Conservation (phyloP, 1,284 basidiomycete species). For the Cutaneotrichosporon sp. region DNA sequence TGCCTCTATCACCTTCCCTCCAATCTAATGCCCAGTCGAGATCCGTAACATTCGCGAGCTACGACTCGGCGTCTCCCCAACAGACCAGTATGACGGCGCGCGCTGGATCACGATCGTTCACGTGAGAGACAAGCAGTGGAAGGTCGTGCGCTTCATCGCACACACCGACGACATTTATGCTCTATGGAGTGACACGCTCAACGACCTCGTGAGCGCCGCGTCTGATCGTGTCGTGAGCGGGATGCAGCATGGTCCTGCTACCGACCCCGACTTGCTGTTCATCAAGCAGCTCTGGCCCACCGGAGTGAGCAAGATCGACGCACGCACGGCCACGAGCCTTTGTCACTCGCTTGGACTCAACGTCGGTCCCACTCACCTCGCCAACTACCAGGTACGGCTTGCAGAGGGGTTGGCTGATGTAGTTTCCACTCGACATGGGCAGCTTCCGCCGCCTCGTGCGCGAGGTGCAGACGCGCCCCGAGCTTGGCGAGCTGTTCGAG, state of each 20-base stretch:
- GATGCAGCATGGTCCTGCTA: slow-evolving; percentile 32
- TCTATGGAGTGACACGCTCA: slow-evolving; percentile 56
- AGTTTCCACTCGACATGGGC: slow-evolving; percentile 65
- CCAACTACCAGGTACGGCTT: slow-evolving; percentile 15
- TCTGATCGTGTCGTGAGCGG: slow-evolving; percentile 38
- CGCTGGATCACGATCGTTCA: slow-evolving; percentile 58
- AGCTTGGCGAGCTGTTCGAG: slow-evolving; percentile 69
- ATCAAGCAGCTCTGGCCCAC: slow-evolving; percentile 50
- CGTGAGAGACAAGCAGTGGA: slow-evolving; percentile 68
- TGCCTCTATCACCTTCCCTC: background rate
- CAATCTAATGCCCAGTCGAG: slow-evolving; percentile 60
- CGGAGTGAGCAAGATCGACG: slow-evolving; percentile 36
- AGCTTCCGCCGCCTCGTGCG: slow-evolving; percentile 85
- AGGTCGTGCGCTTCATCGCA: slow-evolving; percentile 86
- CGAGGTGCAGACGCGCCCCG: slow-evolving; percentile 75
- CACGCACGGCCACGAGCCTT: slow-evolving; percentile 58
- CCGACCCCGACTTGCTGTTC: slow-evolving; percentile 48
- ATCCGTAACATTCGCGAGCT: slow-evolving; percentile 91
- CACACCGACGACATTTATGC: slow-evolving; percentile 66
- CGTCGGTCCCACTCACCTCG: slow-evolving; percentile 10
- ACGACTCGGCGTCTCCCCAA: slow-evolving; percentile 71
- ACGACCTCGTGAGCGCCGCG: slow-evolving; percentile 48
- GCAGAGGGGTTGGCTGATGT: background rate
- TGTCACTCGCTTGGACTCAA: slow-evolving; percentile 61
- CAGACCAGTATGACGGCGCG: slow-evolving; percentile 55